These are phyloP conservation scores for Madurella fahalii DNA, from an alignment of 2,329 filamentous ascomycete genomes.

Conservation along the genomic window DNA sequence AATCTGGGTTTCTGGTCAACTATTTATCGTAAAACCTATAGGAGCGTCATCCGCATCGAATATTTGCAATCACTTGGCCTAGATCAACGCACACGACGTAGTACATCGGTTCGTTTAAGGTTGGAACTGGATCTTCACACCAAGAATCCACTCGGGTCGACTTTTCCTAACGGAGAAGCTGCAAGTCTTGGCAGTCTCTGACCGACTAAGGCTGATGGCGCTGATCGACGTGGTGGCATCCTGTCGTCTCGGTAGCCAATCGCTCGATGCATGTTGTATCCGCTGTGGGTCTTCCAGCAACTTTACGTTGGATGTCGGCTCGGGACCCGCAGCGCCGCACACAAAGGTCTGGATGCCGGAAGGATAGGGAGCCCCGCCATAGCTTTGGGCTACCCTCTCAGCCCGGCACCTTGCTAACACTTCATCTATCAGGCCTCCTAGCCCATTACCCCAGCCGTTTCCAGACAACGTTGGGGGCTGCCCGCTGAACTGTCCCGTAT, in stretches of 20 bases:
- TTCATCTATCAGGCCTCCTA: no score
- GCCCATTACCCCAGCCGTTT: background rate
- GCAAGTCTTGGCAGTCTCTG: background rate
- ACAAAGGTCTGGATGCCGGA: no score
- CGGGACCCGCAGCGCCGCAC: no score
- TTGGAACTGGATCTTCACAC: background rate
- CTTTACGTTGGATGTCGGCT: no score
- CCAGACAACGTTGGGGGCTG: background rate
- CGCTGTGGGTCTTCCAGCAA: no score
- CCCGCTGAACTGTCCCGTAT: background rate
- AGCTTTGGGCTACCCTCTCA: background rate
- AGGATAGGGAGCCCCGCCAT: no score
- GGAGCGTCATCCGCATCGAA: background rate
- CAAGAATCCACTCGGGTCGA: background rate
- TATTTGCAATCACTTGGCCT: background rate
- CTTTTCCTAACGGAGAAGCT: background rate
- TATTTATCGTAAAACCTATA: background rate
- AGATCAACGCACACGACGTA: background rate
- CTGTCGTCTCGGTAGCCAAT: background rate
- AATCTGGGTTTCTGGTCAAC: no score
- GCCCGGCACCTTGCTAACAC: background rate
- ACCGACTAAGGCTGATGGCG: background rate
- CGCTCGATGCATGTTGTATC: background rate
- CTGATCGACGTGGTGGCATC: background rate
- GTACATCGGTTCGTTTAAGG: no score